Base-by-base conservation (phyloP, 768 basidiomycete genomes). In the Boletus vermiculosoides region DNA sequence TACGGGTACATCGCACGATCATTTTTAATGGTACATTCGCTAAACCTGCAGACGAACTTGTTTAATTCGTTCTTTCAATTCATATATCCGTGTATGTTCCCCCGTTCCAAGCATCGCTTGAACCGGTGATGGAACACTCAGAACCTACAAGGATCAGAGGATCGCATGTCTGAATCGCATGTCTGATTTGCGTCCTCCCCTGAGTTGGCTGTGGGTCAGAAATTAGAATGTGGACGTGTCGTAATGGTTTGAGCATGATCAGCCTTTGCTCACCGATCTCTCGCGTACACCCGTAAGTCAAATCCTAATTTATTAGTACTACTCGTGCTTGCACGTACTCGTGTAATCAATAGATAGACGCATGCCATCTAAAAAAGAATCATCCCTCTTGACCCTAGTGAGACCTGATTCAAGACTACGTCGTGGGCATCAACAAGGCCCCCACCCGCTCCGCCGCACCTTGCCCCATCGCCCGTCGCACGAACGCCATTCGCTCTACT, bases 401-500 rank as follows among this genome's bases (percentile, higher is more conserved):
- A 28, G 28, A 6, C 28, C 28, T 0, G 11, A 11, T 49, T n/a
- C n/a, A n/a, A n/a, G n/a, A n/a, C 48, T 59, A 59, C 15, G 22
- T 45, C n/a, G 18, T 6, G 5, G 36, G 37, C 46, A 49, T 30
- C 40, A 67, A 56, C 37, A 70, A 40, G 0, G 49, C 25, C 31
- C 20, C 31, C n/a, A 68, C 54, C n/a, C 55, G 60, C 25, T 62
- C 62, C 28, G 46, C 60, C 2, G 48, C 52, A 10, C 30, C 50
- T 0, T 58, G 50, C 4, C 60, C 60, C 49, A 61, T 53, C 18
- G 40, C 37, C 36, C 30, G 58, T 13, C 46, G 48, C 25, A 71
- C 63, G 13, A 61, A 62, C 11, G 31, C 56, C 8, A 64, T 25
- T 30, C 69, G 64, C 23, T 50, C 61, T 34, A 11, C 55, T 45